Evolutionary conservation across 306 rosid species (phyloP), one percentile per base, ranked within the genome.

Genomic region (Potentilla sterilis): DNA sequence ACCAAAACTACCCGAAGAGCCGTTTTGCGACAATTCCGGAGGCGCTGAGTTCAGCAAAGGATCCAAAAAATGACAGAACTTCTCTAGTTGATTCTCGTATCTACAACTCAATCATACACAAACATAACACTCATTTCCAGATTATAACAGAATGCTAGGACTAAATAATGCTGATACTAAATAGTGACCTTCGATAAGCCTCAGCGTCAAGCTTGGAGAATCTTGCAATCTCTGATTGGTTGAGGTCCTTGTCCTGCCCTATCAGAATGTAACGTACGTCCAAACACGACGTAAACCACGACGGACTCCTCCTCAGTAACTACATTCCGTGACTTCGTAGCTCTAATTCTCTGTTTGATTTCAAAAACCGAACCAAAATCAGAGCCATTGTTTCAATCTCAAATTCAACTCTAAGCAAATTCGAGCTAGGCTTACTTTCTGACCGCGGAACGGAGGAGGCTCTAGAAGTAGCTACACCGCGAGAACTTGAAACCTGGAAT

Each of bases 271-370:
- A 92, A 0, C 91, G 85, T 49, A 97, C 97, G 38, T 90, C 97
- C 62, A 95, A 86, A 85, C 97, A 92, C 1, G 97, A 97, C 69
- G 97, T 95, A 75, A 95, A 89, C 49, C 97, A 95, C 40, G 97
- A 86, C 4, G 97, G 97, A 84, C 76, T 90, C 83, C 97, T 83
- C 85, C 79, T 90, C 80, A 95, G 82, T 64, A 92, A 28, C 28
- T 28, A 0, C 28, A 28, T 28, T 28, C 1, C 28, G 28, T 28
- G 28, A 28, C 1, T 0, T 0, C 28, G 1, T 0, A 28, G 28
- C 28, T 28, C 28, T 28, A 28, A 28, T 28, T 28, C 28, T 28
- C 28, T 28, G 1, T 28, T 28, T 28, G 28, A 28, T 28, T 28
- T 28, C 28, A 28, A 28, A 28, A 28, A 77, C 13, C 51, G 15